phyloP scores from a whole-genome alignment of 768 basidiomycete genomes.

The Porpolomopsis calyptriformis region DNA sequence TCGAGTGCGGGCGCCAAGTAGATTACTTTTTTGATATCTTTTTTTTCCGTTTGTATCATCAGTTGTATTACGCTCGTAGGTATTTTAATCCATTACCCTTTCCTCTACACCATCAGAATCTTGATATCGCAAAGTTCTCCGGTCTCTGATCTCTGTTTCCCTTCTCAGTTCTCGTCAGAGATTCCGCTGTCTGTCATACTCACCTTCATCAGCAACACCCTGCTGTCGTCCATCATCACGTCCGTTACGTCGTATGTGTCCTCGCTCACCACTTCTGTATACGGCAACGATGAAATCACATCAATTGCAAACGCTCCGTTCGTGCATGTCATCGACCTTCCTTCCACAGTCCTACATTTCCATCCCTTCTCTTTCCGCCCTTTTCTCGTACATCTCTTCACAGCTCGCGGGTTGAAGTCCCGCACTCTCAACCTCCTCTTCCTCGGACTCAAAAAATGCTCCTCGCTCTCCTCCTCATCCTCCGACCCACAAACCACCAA shows the following conservation, averaged over 20 bases:
- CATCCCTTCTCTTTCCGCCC: slow-evolving; percentile 4
- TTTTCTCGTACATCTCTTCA: slow-evolving; percentile 9
- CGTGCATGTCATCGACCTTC: slow-evolving; percentile 31
- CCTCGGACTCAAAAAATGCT: no score
- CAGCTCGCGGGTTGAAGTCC: slow-evolving; percentile 28
- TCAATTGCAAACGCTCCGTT: slow-evolving; percentile 37
- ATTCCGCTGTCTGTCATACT: slow-evolving; percentile 8
- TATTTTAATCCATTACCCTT: not conserved
- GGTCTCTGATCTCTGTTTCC: not conserved
- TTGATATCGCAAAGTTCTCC: not conserved
- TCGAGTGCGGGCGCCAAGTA: slow-evolving; percentile 3
- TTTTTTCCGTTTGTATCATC: not conserved
- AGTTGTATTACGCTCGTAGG: not conserved
- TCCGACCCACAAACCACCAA: slow-evolving; percentile 14
- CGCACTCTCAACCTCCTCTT: slow-evolving; percentile 24
- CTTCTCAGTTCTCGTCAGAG: not conserved
- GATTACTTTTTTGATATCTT: not conserved
- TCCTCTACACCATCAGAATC: slow-evolving; percentile 2
- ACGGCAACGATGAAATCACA: slow-evolving; percentile 38
- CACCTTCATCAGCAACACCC: slow-evolving; percentile 40
- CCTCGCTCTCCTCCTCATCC: not conserved
- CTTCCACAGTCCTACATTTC: slow-evolving; percentile 25
- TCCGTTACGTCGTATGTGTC: slow-evolving; percentile 40
- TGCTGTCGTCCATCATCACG: slow-evolving; percentile 47
- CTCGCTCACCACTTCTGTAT: slow-evolving; percentile 39